Evolutionary conservation across 768 basidiomycete species (phyloP), one percentile per base, ranked within the genome.

Genomic region (Mycena haematopus): DNA sequence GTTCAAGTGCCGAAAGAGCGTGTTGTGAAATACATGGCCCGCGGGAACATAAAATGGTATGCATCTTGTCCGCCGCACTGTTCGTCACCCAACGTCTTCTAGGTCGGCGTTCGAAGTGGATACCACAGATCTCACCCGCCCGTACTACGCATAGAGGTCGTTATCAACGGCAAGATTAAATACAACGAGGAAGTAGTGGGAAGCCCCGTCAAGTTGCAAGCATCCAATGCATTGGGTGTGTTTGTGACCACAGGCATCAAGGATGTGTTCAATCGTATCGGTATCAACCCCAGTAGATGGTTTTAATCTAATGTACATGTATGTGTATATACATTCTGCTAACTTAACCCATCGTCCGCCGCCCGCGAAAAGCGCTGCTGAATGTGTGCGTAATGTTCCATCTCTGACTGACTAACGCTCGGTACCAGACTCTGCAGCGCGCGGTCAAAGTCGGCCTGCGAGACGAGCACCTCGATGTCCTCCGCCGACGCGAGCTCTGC

Each of bases 321-420:
- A 31, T 9, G 29, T 46, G 36, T 24, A 47, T 31, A 45, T 21
- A 11, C 22, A 45, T 10, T 24, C 3, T 22, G 10, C 22, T 24
- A 52, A 21, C n/a, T 47, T 56, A 46, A 56, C 42, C 35, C 15
- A 6, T 27, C 44, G 31, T 59, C 53, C n/a, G 40, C 31, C n/a
- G 33, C 54, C 3, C 58, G 73, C 11, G 89, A 87, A 73, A 95
- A 95, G 38, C 82, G 82, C 66, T 78, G 75, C 73, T 92, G 91
- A 11, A 97, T 85, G 58, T 76, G 75, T 50, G 80, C 80, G 73
- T 99, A 99, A 70, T 94, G 91, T 1, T 84, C 82, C 86, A 99
- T 88, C 73, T 98, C 96, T 9, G 83, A 82, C 62, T 89, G 81
- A 70, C 89, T 95, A 21, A 99, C 89, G 69, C 91, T 93, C 4